Percentiles rank a stretch among this genome's conserved stretches.
phyloP scores from a whole-genome alignment of 345 rosid genomes.

The Populus davidiana region DNA sequence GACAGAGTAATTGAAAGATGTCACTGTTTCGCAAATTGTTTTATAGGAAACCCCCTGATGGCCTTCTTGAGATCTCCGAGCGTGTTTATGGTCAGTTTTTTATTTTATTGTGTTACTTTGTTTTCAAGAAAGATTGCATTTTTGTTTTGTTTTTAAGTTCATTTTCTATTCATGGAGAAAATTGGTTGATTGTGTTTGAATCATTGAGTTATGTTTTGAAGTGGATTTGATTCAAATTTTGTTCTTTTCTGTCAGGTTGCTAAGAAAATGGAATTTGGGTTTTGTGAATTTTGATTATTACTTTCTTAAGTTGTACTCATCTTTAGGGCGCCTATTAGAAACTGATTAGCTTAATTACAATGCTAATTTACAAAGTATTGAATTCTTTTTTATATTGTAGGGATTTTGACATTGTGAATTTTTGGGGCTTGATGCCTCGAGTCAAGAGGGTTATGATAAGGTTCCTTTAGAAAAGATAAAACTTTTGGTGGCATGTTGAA shows the following conservation, averaged over 20 bases:
- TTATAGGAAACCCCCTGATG: conserved; percentile 85
- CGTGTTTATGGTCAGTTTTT: conserved; percentile 66
- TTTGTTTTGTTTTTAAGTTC: background rate
- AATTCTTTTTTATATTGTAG: background rate
- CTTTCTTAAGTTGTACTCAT: background rate
- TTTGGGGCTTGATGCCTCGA: background rate
- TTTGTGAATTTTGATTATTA: background rate
- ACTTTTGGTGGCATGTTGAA: background rate
- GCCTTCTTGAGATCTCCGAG: conserved; percentile 88
- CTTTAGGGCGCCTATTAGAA: background rate
- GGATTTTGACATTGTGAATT: background rate
- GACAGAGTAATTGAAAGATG: conserved; percentile 34
- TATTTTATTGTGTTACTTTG: background rate
- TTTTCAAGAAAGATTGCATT: background rate
- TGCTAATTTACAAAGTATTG: background rate
- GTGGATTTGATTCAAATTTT: background rate
- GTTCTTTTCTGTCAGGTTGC: background rate
- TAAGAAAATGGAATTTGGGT: background rate
- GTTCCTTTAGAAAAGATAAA: background rate
- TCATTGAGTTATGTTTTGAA: background rate
- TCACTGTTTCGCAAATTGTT: conserved; percentile 82
- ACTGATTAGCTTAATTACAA: background rate
- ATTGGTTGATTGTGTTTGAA: background rate
- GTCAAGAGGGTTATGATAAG: background rate
- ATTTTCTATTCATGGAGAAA: background rate